phyloP scores from a whole-genome alignment of 805 yeast species.

The Nakazawaea wickerhamii region DNA sequence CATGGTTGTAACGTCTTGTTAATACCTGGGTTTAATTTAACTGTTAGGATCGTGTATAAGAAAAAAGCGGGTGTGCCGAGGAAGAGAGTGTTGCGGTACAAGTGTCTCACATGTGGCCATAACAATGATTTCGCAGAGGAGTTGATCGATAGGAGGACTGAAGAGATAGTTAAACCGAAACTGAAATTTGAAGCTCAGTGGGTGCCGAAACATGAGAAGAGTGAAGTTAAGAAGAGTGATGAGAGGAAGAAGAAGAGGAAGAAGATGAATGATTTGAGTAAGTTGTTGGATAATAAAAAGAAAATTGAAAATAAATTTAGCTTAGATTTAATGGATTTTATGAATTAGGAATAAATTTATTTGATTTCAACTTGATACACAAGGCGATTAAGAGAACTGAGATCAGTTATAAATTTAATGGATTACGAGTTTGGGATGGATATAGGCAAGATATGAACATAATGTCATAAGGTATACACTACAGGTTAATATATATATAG shows the following conservation, averaged over 20 bases:
- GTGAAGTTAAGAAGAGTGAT: not conserved
- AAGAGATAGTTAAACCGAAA: no score
- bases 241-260: conserved; percentile 19
- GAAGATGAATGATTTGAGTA: conserved; percentile 20
- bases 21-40: conserved; percentile 18
- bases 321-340: conserved; percentile 24
- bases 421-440: no score
- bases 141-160: no score
- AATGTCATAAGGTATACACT: no score
- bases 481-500: no score
- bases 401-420: no score
- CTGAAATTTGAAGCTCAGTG: conserved; percentile 11
- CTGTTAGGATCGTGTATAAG: conserved; percentile 14
- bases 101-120: conserved; percentile 19
- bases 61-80: not conserved
- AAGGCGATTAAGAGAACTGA: no score
- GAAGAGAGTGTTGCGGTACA: conserved; percentile 16
- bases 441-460: no score
- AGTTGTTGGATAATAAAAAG: conserved; percentile 16
- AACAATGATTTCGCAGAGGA: conserved; percentile 15
- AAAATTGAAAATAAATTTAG: conserved; percentile 13
- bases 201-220: conserved; percentile 4
- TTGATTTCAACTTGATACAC: no score
- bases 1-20: conserved; percentile 18
- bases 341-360: conserved; percentile 15